These are phyloP conservation scores for Spongiforma sp. DNA, from an alignment of 1,284 basidiomycete genomes.

Conservation along the genomic window DNA sequence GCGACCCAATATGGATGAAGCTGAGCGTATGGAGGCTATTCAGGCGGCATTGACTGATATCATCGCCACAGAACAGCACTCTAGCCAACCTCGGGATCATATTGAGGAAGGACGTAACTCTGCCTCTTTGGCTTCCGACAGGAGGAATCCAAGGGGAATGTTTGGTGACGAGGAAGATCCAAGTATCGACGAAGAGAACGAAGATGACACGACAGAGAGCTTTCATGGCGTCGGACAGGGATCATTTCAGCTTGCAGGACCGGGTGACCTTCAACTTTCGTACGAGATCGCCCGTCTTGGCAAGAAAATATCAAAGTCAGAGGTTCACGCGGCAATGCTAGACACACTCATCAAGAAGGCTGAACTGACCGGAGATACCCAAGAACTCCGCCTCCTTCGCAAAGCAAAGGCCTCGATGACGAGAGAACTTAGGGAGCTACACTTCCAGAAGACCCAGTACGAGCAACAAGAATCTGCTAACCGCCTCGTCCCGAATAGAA, in stretches of 20 bases:
- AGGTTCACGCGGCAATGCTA: conserved; percentile 83
- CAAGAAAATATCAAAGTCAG: conserved; percentile 76
- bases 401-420: conserved; percentile 83
- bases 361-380: conserved; percentile 88
- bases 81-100: conserved; percentile 24
- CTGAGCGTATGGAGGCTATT: conserved; percentile 88
- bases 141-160: conserved; percentile 37
- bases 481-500: conserved; percentile 79
- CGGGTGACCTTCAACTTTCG: conserved; percentile 86
- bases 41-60: conserved; percentile 94
- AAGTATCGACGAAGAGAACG: conserved; percentile 40
- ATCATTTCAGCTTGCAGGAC: conserved; percentile 74
- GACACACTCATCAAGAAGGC: conserved; percentile 91
- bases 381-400: conserved; percentile 83
- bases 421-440: conserved; percentile 82
- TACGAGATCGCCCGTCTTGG: conserved; percentile 81
- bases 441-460: conserved; percentile 90
- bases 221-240: conserved; percentile 50
- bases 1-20: conserved; percentile 66
- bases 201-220: conserved; percentile 50
- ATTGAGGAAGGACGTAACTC: conserved; percentile 13
- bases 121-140: conserved; percentile 8
- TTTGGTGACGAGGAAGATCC: conserved; percentile 43
- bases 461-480: conserved; percentile 91
- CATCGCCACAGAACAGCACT: conserved; percentile 79